Percentiles rank a stretch among this genome's conserved stretches.
These are phyloP conservation scores for Solanum chiquidenum DNA, from an alignment of 257 asterid genomes.

Conservation along the genomic window DNA sequence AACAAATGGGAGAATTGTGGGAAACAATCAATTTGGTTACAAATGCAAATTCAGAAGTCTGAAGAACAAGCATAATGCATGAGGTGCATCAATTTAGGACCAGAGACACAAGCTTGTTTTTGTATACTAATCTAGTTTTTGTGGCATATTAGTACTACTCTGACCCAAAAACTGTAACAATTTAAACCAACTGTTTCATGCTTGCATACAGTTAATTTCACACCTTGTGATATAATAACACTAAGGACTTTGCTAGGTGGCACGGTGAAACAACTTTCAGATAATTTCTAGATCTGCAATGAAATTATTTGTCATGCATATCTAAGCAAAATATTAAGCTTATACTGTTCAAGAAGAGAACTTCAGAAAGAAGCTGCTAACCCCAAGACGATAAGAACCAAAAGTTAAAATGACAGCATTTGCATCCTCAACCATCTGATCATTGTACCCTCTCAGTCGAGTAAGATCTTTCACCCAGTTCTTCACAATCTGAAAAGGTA, in stretches of 20 bases:
- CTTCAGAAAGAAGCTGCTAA: constrained; percentile 20
- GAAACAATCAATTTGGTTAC: not conserved
- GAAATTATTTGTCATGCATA: not conserved
- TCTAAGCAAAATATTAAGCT: not conserved
- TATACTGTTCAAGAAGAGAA: not conserved
- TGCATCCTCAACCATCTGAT: constrained; percentile 84
- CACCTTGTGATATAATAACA: not conserved
- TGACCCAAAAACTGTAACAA: not conserved
- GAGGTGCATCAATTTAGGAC: not conserved
- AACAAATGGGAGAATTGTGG: not conserved
- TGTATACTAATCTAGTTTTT: not conserved
- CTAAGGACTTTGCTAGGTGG: not conserved
- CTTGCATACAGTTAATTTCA: not conserved
- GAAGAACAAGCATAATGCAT: not conserved
- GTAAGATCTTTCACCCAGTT: constrained; percentile 43
- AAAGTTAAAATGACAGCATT: constrained; percentile 79
- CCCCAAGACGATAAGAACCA: constrained; percentile 97
- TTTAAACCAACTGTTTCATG: not conserved
- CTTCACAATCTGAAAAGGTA: constrained; percentile 19
- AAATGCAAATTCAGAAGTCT: not conserved
- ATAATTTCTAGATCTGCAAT: not conserved
- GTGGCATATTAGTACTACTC: not conserved
- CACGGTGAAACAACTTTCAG: not conserved
- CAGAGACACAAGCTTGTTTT: not conserved
- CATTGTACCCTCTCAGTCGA: constrained; percentile 54